These are phyloP conservation scores for Trifolium subterraneum DNA, from an alignment of 306 rosid species.

Conservation along the genomic window DNA sequence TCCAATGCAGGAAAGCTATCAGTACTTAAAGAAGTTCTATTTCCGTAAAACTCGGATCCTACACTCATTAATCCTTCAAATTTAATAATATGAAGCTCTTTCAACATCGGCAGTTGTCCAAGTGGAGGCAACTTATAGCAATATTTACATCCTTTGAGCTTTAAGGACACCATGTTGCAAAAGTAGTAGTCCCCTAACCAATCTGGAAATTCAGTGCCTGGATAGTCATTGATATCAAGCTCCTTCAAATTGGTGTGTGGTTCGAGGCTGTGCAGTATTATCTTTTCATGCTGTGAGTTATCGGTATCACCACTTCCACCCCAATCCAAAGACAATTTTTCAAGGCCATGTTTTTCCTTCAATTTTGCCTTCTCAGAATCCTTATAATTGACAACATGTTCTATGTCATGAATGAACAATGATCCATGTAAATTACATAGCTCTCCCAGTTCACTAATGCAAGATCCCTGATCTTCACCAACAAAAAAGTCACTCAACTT, in stretches of 20 bases:
- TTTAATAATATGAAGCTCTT: slow-evolving; percentile 39
- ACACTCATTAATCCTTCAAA: slow-evolving; percentile 39
- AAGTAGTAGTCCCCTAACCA: slow-evolving; percentile 50
- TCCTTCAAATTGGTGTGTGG: slow-evolving; percentile 46
- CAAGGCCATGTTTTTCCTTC: slow-evolving; percentile 47
- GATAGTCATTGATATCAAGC: slow-evolving; percentile 40
- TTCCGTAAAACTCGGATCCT: slow-evolving; percentile 43
- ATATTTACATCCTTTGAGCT: slow-evolving; percentile 40
- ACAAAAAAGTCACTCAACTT: slow-evolving; percentile 42
- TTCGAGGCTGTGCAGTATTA: slow-evolving; percentile 32
- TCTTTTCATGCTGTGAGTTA: slow-evolving; percentile 36
- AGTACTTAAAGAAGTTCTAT: background rate
- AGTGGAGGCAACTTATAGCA: slow-evolving; percentile 51
- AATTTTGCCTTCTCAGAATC: slow-evolving; percentile 41
- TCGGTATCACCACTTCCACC: slow-evolving; percentile 33
- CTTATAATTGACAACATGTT: slow-evolving; percentile 5
- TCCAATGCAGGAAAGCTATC: slow-evolving; percentile 42
- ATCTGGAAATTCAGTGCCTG: slow-evolving; percentile 49
- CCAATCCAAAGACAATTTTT: slow-evolving; percentile 47
- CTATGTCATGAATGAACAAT: slow-evolving; percentile 39
- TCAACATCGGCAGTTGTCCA: slow-evolving; percentile 49
- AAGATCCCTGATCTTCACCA: slow-evolving; percentile 36
- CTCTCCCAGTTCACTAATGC: slow-evolving; percentile 43
- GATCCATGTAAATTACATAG: slow-evolving; percentile 41
- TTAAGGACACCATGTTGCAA: slow-evolving; percentile 33